Evolutionary conservation across 306 rosid species (phyloP).

Genomic region (Cicer judaicum): DNA sequence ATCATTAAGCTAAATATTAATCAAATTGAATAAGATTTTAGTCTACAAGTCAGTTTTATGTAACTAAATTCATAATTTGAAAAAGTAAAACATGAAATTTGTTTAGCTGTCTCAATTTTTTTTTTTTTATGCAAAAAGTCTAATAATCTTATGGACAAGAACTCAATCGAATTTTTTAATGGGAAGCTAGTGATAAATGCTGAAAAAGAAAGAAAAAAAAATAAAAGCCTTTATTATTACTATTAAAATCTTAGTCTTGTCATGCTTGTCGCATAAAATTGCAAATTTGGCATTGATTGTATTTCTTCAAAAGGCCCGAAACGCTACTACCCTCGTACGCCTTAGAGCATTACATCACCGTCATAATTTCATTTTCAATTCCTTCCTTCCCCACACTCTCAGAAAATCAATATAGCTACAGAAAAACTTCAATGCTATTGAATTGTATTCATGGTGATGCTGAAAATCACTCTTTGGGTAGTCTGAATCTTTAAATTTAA

Average conservation of each 20-base stretch:
- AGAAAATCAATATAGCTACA: slow-evolving; percentile 12
- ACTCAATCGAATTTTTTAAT: neutral
- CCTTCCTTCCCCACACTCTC: slow-evolving; percentile 3
- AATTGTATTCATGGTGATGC: slow-evolving; percentile 32
- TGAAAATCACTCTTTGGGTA: neutral
- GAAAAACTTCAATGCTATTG: slow-evolving; percentile 40
- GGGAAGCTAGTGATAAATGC: slow-evolving; percentile 31
- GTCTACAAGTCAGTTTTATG: too few relatives aligned
- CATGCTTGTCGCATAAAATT: neutral
- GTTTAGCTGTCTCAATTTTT: too few relatives aligned
- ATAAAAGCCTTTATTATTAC: neutral
- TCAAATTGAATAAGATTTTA: too few relatives aligned
- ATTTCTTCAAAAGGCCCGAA: slow-evolving; percentile 24
- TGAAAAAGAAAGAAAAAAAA: neutral
- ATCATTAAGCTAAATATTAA: too few relatives aligned
- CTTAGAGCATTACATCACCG: slow-evolving; percentile 29
- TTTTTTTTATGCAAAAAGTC: neutral
- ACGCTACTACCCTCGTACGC: neutral
- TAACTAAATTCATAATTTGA: too few relatives aligned
- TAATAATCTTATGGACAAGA: slow-evolving; percentile 16
- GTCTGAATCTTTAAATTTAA: neutral
- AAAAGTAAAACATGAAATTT: too few relatives aligned
- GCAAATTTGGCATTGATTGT: slow-evolving; percentile 39
- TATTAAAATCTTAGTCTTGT: neutral
- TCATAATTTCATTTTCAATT: slow-evolving; percentile 28